Conservation (phyloP, 495 filamentous ascomycete genomes). For the Trichoderma erinaceum region DNA sequence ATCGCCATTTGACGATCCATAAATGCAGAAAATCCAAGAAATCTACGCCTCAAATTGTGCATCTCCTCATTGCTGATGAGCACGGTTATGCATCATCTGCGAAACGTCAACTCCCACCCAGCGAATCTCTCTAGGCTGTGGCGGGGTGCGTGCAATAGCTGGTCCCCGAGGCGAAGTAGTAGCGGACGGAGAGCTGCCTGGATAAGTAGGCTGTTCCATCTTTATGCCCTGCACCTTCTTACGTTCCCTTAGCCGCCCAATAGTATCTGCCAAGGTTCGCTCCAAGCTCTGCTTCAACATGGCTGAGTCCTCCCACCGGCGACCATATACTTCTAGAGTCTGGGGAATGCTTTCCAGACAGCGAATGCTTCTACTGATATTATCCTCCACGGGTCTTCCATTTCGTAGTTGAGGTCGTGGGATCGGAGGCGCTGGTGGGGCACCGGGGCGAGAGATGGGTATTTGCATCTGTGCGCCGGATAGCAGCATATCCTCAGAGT, state of each 20-base stretch:
- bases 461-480: conserved; percentile 27
- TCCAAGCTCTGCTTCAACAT: conserved; percentile 41
- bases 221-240: conserved; percentile 20
- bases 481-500: conserved; percentile 46
- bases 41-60: background rate
- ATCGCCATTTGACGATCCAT: background rate
- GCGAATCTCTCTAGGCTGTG: conserved; percentile 30
- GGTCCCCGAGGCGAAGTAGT: background rate
- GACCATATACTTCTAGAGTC: conserved; percentile 43
- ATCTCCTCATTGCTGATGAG: background rate
- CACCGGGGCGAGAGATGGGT: conserved; percentile 30
- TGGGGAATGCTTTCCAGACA: conserved; percentile 39
- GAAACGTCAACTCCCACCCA: conserved; percentile 36
- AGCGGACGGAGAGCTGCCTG: background rate
- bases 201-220: conserved; percentile 12
- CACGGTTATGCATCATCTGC: conserved; percentile 27
- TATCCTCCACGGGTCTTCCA: conserved; percentile 27
- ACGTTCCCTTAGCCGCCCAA: conserved; percentile 29
- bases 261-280: conserved; percentile 30
- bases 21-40: background rate
- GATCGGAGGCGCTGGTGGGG: conserved; percentile 32
- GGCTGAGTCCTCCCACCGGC: conserved; percentile 44
- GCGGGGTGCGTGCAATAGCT: conserved; percentile 12
- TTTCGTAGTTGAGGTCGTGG: conserved; percentile 24
- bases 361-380: conserved; percentile 40